phyloP scores from a whole-genome alignment of 805 yeast species.

The Jamesozyma rosinii region DNA sequence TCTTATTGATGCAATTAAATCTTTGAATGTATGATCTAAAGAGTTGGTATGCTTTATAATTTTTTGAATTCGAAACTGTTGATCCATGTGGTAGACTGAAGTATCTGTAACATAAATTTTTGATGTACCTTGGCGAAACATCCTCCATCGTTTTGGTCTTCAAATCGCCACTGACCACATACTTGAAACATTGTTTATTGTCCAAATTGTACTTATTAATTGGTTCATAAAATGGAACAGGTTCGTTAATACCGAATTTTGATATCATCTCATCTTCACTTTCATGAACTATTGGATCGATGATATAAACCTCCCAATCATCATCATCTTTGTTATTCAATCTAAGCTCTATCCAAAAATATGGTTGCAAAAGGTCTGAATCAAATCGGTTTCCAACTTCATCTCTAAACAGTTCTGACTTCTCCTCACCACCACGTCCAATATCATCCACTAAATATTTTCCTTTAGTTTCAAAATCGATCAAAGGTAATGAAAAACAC shows the following conservation, averaged over 20 bases:
- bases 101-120: conserved; percentile 14
- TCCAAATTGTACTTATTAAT: conserved; percentile 1
- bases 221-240: conserved; percentile 9
- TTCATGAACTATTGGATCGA: conserved; percentile 21
- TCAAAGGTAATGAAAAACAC: conserved; percentile 22
- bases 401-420: conserved; percentile 4
- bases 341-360: conserved; percentile 22
- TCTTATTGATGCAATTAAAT: neutral
- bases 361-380: conserved; percentile 20
- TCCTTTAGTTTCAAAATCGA: conserved; percentile 8
- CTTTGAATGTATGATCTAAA: conserved; percentile 3
- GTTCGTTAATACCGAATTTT: conserved; percentile 7
- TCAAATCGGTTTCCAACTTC: conserved; percentile 19
- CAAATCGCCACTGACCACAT: conserved; percentile 13
- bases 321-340: neutral
- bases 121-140: conserved; percentile 20
- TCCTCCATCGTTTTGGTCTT: conserved; percentile 9
- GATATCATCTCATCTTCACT: conserved; percentile 11
- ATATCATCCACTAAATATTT: neutral
- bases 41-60: conserved; percentile 7
- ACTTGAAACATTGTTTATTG: conserved; percentile 11
- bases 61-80: conserved; percentile 3
- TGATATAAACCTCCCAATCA: conserved; percentile 10
- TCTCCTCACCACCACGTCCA: conserved; percentile 1
- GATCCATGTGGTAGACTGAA: conserved; percentile 7